Evolutionary conservation across 495 filamentous ascomycete species (phyloP).

Genomic region (Evansstolkia leycettana): DNA sequence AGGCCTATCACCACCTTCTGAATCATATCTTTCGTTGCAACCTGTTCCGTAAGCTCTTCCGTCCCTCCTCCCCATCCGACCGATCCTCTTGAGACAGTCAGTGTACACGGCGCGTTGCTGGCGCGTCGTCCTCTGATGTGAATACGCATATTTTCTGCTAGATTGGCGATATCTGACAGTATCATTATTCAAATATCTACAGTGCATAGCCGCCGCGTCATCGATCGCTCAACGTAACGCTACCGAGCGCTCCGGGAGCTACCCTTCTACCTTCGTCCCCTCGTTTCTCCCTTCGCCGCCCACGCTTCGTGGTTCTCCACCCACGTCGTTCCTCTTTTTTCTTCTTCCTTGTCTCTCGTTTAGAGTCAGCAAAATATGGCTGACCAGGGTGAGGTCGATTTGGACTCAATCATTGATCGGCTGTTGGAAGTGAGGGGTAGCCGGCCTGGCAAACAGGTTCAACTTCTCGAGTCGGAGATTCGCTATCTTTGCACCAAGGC

Average conservation of each 20-base stretch:
- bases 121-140: constrained; percentile 10
- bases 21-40: constrained; percentile 10
- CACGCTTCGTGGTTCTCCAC: constrained; percentile 3
- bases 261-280: constrained; percentile 20
- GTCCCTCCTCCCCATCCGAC: constrained; percentile 3
- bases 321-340: constrained; percentile 11
- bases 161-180: neutral
- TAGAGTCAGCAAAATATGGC: constrained; percentile 56
- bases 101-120: constrained; percentile 14
- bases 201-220: constrained; percentile 31
- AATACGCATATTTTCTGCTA: constrained; percentile 3
- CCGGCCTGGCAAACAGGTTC: constrained; percentile 95
- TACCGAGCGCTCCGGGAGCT: constrained; percentile 21
- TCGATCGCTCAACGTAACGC: constrained; percentile 16
- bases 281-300: constrained; percentile 11
- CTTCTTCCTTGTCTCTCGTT: constrained; percentile 15
- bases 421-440: constrained; percentile 96
- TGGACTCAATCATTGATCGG: constrained; percentile 98
- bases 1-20: constrained; percentile 3
- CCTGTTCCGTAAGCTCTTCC: constrained; percentile 13
- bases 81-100: constrained; percentile 6
- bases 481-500: constrained; percentile 97
- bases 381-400: constrained; percentile 92
- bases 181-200: constrained; percentile 1
- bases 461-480: constrained; percentile 93